phyloP scores from a whole-genome alignment of 208 protist species.

The Trypanosoma congolense region DNA sequence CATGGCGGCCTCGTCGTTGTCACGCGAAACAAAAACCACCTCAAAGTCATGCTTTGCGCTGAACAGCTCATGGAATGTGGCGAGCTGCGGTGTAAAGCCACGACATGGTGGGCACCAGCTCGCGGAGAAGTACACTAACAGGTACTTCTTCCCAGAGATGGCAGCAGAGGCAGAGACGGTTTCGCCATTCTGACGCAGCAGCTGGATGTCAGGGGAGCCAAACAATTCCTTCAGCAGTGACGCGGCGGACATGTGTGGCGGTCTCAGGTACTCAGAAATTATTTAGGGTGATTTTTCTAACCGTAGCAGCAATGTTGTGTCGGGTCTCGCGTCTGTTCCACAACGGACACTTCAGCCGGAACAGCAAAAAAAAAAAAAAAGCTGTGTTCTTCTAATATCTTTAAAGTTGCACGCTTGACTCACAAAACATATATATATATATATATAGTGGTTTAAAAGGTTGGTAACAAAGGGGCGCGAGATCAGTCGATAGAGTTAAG shows the following conservation, averaged over 20 bases:
- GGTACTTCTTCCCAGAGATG: not conserved
- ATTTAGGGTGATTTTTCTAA: no score
- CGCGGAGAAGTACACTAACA: not conserved
- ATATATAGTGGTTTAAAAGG: no score
- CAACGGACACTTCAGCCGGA: slow-evolving; percentile 2
- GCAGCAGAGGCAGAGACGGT: not conserved
- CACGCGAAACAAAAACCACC: not conserved
- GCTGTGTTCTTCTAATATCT: no score
- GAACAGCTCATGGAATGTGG: not conserved
- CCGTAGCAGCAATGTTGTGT: no score
- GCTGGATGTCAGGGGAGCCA: slow-evolving; percentile 13
- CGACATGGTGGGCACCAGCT: not conserved
- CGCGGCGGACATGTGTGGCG: no score
- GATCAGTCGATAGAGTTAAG: no score
- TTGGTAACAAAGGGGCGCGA: no score
- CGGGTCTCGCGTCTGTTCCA: no score
- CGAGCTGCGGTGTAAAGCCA: not conserved
- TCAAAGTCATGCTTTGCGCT: not conserved
- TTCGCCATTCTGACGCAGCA: not conserved
- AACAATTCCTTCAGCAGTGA: slow-evolving; percentile 3
- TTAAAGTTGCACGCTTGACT: no score
- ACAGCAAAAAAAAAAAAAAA: slow-evolving; percentile 14
- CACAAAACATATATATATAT: no score
- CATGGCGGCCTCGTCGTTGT: not conserved
- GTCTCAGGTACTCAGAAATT: no score